A percentile compares a stretch with the other conserved stretches of the same genome.
Conservation (phyloP, 2,329 filamentous ascomycete species). For the Dactylellina drechsleri region DNA sequence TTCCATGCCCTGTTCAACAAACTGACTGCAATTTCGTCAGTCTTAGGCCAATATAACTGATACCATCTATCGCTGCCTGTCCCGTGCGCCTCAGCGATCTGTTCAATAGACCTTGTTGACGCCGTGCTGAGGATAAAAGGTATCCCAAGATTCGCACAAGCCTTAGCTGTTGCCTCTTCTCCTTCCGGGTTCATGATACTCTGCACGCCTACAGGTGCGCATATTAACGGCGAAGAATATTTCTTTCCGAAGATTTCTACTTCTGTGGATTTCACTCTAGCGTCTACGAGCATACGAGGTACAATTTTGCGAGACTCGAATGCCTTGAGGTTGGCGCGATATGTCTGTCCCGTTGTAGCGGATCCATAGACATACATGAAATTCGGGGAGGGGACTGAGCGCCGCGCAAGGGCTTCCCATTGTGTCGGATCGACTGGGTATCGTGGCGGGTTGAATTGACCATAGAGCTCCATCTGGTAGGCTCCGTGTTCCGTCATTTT, state of each 20-base stretch:
- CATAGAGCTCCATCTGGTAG: constrained; percentile 51
- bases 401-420: constrained; percentile 49
- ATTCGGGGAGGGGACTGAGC: constrained; percentile 43
- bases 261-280: constrained; percentile 39
- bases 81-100: constrained; percentile 71
- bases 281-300: constrained; percentile 48
- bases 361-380: constrained; percentile 53
- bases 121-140: constrained; percentile 77
- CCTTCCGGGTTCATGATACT: constrained; percentile 73
- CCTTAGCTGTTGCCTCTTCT: constrained; percentile 73
- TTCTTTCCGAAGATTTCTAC: constrained; percentile 51
- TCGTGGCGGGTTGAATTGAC: constrained; percentile 51
- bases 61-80: constrained; percentile 72
- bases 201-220: constrained; percentile 76
- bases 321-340: constrained; percentile 44
- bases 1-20: constrained; percentile 71
- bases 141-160: constrained; percentile 70
- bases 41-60: constrained; percentile 78
- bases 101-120: constrained; percentile 70
- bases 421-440: constrained; percentile 50
- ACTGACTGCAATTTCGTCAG: constrained; percentile 73
- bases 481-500: constrained; percentile 44
- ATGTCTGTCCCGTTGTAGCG: constrained; percentile 45
- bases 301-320: constrained; percentile 49
- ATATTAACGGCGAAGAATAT: constrained; percentile 53